Evolutionary conservation across 352 stramenopile genomes (phyloP).

Genomic region (Pelagophyceae sp.): DNA sequence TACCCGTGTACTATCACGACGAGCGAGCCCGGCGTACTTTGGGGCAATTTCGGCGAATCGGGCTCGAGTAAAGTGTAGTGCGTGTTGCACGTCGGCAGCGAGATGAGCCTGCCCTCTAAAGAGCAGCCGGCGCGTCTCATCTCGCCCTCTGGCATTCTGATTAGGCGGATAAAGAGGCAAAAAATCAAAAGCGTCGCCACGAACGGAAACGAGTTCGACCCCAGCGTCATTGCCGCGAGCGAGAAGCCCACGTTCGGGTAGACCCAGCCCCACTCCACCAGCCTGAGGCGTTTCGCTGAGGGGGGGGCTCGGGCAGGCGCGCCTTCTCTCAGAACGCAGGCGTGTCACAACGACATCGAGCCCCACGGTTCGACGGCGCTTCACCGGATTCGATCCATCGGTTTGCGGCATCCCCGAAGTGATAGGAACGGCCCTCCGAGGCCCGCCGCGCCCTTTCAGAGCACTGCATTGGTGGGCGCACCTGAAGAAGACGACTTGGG

Average conservation of each 20-base stretch:
- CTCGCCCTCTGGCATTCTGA: constrained; percentile 7
- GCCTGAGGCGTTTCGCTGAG: too few species aligned
- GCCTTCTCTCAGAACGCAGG: too few species aligned
- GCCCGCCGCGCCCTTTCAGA: too few species aligned
- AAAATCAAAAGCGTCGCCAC: constrained; percentile 1
- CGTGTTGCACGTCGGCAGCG: neutral
- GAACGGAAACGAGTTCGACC: neutral
- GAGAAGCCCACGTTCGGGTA: constrained; percentile 13
- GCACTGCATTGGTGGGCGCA: too few species aligned
- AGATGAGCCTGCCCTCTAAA: neutral
- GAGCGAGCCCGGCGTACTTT: neutral
- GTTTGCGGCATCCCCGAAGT: too few species aligned
- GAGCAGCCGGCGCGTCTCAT: neutral
- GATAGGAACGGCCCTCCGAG: too few species aligned
- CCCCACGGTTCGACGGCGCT: too few species aligned
- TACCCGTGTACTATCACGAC: constrained; percentile 6
- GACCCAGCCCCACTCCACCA: neutral
- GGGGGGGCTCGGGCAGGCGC: too few species aligned
- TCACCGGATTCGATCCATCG: too few species aligned
- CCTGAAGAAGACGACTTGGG: too few species aligned
- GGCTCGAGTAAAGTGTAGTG: neutral
- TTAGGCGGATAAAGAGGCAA: neutral
- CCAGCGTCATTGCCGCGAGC: neutral
- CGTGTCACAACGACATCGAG: too few species aligned
- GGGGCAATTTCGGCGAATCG: neutral